Conservation (phyloP, 768 basidiomycete genomes). For the Mycena indigotica region DNA sequence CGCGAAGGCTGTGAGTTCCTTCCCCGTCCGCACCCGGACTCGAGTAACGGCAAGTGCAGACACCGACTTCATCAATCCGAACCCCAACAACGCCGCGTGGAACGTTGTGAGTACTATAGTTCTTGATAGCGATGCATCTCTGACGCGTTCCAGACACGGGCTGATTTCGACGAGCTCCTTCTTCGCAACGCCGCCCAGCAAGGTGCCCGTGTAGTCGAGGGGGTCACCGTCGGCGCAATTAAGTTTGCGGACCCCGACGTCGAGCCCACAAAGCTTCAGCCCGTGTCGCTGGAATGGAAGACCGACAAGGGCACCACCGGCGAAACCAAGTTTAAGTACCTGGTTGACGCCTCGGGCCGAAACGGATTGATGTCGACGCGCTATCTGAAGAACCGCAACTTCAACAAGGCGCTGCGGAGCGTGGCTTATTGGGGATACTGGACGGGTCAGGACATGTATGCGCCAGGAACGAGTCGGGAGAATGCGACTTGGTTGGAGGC, state of each 20-base stretch:
- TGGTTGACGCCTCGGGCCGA: conserved; percentile 66
- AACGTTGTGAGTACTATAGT: conserved; percentile 53
- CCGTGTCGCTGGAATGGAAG: conserved; percentile 44
- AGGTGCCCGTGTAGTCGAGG: conserved; percentile 53
- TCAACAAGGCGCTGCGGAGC: conserved; percentile 56
- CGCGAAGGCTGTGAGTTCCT: conserved; percentile 37
- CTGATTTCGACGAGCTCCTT: conserved; percentile 61
- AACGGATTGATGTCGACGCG: conserved; percentile 59
- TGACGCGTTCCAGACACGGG: conserved; percentile 38
- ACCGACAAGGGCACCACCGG: conserved; percentile 35
- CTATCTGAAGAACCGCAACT: conserved; percentile 57
- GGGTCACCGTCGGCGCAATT: conserved; percentile 46
- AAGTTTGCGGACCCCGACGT: conserved; percentile 40
- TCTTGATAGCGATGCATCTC: neutral
- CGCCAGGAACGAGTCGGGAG: conserved; percentile 40
- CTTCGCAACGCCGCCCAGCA: conserved; percentile 52
- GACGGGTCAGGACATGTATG: conserved; percentile 49
- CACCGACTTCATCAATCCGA: conserved; percentile 56
- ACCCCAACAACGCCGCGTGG: conserved; percentile 54
- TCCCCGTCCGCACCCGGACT: neutral
- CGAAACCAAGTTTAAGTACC: conserved; percentile 55
- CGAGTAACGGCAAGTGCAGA: conserved; percentile 34
- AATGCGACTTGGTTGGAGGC: conserved; percentile 59
- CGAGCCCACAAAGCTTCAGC: conserved; percentile 28
- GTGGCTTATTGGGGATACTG: conserved; percentile 72